Evolutionary conservation across 2,329 filamentous ascomycete genomes (phyloP), one percentile per base, ranked within the genome.

Genomic region (Curvularia hawaiiensis): DNA sequence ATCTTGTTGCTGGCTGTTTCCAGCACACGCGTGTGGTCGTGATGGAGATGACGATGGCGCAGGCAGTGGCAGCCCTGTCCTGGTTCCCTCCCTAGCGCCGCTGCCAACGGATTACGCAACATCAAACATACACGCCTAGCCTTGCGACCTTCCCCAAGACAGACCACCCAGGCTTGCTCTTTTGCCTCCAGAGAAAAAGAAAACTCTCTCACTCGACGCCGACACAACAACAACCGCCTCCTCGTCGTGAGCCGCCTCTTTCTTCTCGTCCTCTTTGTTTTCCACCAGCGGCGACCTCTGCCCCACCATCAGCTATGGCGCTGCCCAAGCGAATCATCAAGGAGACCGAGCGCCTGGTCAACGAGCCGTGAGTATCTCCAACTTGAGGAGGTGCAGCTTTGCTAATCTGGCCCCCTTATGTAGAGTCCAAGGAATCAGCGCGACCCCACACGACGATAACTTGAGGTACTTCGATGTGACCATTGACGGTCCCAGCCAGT

Each of bases 381-480:
- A 30, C 12, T 7, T 3, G 4, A 38, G 18, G 14, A 8, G 24
- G 16, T 40, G 22, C 47, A n/a, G 39, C 43, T 38, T 28, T 14
- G 20, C 61, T 65, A 47, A 65, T 35, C 1, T 14, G 8, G 40
- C 14, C 12, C 53, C 49, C 33, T 52, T 31, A 60, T 54, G 48
- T 72, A 97, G 93, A 63, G 95, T 99, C 31, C 92, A 94, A 30
- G 95, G 95, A 60, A 99, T 99, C 80, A 96, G 91, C 72, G 95
- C 95, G 49, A 84, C 96, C 51, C 96, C 96, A 48, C 95, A 98
- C 77, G 92, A 97, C 71, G 95, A 99, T 71, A 99, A 99, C 79
- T 86, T 98, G 57, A 87, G 95, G 68, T 99, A 99, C 79, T 99
- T 99, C 72, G 96, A 99, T 77, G 96, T 99, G 67, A 92, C 91